Conservation (phyloP, 352 stramenopile species). For the Hyaloperonospora brassicae region DNA sequence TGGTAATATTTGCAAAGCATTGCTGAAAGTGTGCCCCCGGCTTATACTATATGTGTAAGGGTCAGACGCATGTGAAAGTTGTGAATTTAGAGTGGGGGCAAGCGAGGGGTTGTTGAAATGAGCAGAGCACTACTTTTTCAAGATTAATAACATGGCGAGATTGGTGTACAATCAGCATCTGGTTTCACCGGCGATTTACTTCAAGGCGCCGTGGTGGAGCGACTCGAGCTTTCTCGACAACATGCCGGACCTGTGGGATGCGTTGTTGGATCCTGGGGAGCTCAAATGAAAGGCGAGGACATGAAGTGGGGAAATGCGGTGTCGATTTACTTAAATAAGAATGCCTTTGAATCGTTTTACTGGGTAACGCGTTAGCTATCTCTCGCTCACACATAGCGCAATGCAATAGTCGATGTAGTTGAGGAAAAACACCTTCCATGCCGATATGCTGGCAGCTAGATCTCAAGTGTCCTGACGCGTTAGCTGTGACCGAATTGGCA, state of each 20-base stretch:
- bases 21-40: slow-evolving; percentile 51
- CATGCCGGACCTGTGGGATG: slow-evolving; percentile 57
- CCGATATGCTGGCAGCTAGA: no score
- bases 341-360: slow-evolving; percentile 61
- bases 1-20: slow-evolving; percentile 54
- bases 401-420: no score
- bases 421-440: no score
- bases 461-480: no score
- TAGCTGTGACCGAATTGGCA: no score
- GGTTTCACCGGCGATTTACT: slow-evolving; percentile 55
- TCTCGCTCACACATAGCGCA: no score
- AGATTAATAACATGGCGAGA: slow-evolving; percentile 57
- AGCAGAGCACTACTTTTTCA: slow-evolving; percentile 51
- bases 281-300: slow-evolving; percentile 53
- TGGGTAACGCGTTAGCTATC: no score
- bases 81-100: slow-evolving; percentile 49
- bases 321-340: slow-evolving; percentile 43
- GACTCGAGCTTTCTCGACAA: slow-evolving; percentile 55
- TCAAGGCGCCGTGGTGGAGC: slow-evolving; percentile 54
- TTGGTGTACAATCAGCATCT: slow-evolving; percentile 62
- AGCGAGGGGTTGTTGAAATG: slow-evolving; percentile 50
- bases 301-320: slow-evolving; percentile 46
- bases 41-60: slow-evolving; percentile 67
- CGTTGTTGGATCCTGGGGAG: slow-evolving; percentile 61
- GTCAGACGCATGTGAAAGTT: slow-evolving; percentile 55